phyloP scores from a whole-genome alignment of 2,329 filamentous ascomycete genomes.

The Talaromyces sp. region DNA sequence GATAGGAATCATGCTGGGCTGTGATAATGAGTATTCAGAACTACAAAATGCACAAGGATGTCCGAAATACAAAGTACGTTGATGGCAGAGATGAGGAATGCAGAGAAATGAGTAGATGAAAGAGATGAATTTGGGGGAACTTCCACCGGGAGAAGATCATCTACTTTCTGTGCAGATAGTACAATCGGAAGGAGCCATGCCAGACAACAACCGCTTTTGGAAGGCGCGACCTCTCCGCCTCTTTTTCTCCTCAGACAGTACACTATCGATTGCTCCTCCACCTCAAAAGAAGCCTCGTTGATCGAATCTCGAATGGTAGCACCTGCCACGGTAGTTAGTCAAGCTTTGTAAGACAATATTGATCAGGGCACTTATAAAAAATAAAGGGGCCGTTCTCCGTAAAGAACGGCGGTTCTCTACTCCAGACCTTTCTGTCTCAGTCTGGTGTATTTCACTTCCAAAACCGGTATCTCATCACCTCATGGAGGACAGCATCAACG shows the following conservation, averaged over 20 bases:
- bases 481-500: constrained; percentile 7
- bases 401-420: constrained; percentile 29
- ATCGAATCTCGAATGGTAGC: too few relatives aligned
- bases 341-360: constrained; percentile 9
- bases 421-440: constrained; percentile 10
- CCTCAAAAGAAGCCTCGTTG: not conserved
- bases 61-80: not conserved
- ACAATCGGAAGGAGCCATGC: constrained; percentile 1
- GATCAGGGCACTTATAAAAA: constrained; percentile 38
- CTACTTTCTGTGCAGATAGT: not conserved
- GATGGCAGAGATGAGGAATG: not conserved
- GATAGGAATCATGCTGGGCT: constrained; percentile 9
- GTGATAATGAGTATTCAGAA: not conserved
- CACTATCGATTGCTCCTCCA: not conserved
- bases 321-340: constrained; percentile 32
- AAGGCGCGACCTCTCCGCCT: not conserved
- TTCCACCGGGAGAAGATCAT: not conserved
- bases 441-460: not conserved
- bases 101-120: not conserved
- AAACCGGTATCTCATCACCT: constrained; percentile 1
- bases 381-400: constrained; percentile 31
- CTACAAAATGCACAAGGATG: not conserved
- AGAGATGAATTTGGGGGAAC: not conserved
- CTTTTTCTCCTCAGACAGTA: not conserved
- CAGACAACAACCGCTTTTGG: not conserved